Percentiles rank a stretch among this genome's conserved stretches.
These are phyloP conservation scores for Daldinia concentrica DNA, from an alignment of 495 filamentous ascomycete species.

Conservation along the genomic window DNA sequence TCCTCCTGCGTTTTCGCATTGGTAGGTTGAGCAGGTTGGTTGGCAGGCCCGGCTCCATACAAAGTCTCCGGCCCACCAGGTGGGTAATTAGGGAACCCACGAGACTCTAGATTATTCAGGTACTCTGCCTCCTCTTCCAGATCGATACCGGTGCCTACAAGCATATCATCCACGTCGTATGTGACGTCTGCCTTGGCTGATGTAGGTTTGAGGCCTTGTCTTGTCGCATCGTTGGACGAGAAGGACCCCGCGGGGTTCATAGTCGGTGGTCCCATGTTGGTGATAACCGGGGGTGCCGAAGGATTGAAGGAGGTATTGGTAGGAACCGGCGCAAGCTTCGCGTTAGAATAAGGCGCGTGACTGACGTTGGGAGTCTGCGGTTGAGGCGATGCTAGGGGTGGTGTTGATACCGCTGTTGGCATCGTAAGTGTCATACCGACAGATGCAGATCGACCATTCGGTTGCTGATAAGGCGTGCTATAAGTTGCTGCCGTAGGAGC, in stretches of 20 bases:
- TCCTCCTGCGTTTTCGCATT: constrained; percentile 61
- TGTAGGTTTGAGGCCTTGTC: constrained; percentile 65
- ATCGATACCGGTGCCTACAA: constrained; percentile 83
- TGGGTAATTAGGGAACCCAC: constrained; percentile 59
- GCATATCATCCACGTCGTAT: constrained; percentile 74
- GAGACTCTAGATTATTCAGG: constrained; percentile 63
- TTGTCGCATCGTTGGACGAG: constrained; percentile 31
- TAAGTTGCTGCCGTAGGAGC: constrained; percentile 35
- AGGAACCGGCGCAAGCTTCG: constrained; percentile 48
- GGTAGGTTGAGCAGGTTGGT: constrained; percentile 59
- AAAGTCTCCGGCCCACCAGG: constrained; percentile 59
- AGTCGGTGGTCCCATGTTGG: constrained; percentile 79
- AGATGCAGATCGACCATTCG: constrained; percentile 27
- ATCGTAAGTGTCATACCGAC: constrained; percentile 28
- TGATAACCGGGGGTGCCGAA: constrained; percentile 41
- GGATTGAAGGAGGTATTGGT: constrained; percentile 28
- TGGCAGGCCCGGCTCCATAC: constrained; percentile 68
- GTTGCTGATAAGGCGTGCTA: constrained; percentile 45
- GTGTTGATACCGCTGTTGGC: constrained; percentile 22
- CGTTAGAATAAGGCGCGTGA: constrained; percentile 51
- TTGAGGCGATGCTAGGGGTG: constrained; percentile 26
- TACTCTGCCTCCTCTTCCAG: constrained; percentile 82
- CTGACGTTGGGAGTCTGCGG: constrained; percentile 23
- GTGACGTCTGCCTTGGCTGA: constrained; percentile 72
- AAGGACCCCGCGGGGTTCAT: constrained; percentile 34